These are phyloP conservation scores for Physcomitrellopsis africana DNA, from an alignment of 225 moss, liverwort and hornwort species.

Conservation along the genomic window DNA sequence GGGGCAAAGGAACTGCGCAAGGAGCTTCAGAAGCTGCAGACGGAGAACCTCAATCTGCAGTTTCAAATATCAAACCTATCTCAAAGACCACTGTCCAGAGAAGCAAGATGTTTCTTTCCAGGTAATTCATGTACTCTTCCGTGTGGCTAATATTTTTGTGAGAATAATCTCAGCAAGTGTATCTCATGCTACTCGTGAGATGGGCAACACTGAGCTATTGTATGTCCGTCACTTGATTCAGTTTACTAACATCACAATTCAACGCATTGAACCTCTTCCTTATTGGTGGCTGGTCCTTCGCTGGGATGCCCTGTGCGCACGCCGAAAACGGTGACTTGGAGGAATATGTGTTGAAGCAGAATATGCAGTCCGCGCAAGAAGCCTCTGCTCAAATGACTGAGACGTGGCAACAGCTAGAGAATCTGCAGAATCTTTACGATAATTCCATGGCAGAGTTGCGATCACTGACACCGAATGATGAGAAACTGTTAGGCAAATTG, in stretches of 20 bases:
- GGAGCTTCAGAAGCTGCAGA: constrained; percentile 50
- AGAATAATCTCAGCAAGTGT: neutral
- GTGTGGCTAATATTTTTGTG: neutral
- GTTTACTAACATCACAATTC: neutral
- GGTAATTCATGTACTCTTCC: constrained; percentile 21
- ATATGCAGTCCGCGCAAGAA: constrained; percentile 33
- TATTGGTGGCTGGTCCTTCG: neutral
- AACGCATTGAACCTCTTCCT: neutral
- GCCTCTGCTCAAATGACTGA: constrained; percentile 56
- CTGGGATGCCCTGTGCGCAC: constrained; percentile 17
- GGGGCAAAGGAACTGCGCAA: constrained; percentile 58
- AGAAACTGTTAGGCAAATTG: constrained; percentile 50
- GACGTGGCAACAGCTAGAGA: constrained; percentile 60
- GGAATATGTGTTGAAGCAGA: constrained; percentile 34
- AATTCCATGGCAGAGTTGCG: constrained; percentile 52
- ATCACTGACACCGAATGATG: constrained; percentile 55
- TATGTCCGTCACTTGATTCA: neutral
- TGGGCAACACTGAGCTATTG: neutral
- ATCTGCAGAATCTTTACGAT: constrained; percentile 52
- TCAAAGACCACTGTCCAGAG: constrained; percentile 18
- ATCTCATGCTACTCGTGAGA: neutral
- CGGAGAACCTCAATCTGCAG: constrained; percentile 54
- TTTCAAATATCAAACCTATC: constrained; percentile 35
- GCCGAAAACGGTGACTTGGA: constrained; percentile 33
- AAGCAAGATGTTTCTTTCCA: constrained; percentile 43